Base-by-base conservation (phyloP, 805 yeast genomes). In the Teunomyces stri region DNA sequence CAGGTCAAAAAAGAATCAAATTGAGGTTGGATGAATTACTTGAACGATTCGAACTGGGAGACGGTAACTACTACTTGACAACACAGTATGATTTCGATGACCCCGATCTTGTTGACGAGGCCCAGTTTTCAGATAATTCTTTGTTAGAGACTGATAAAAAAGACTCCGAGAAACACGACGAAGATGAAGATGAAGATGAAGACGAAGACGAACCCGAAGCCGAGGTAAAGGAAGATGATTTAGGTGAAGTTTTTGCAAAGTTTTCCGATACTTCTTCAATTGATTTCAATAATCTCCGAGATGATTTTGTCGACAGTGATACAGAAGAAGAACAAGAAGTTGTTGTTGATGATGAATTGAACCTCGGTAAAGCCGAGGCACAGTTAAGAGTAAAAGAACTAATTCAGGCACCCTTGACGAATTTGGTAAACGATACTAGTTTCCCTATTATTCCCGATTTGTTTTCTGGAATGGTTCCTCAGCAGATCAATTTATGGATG, bases 401-500 rank as follows among this genome's bases (percentile, higher is more conserved):
- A 4, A 70, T 77, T 34, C 90, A 83, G 57, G 80, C 79, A 10
- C 92, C 92, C 2, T 67, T 86, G 51, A 75, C 83, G 0, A 69
- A 69, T 29, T 61, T 79, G 34, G 48, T 44, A 4, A 46, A 51
- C 15, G 56, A 67, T 1, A 44, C 49, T 9, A 40, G 38, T 21
- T 59, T 75, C 33, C 80, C 81, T 4, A 52, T 78, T 13, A 58
- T 60, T 11, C 84, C 81, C 0, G 52, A 49, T 0, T 60, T 75
- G n/a, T 61, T 82, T 46, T 55, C 63, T 6, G 60, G 56, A 2
- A 60, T 84, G 10, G 62, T 78, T 1, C 81, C 90, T 1, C 91
- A 86, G 60, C 91, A 86, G 58, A 80, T 86, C 29, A 86, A 86
- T 57, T 63, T 86, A 5, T 86, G 92, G 92, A 73, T 84, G 66